phyloP scores from a whole-genome alignment of 495 filamentous ascomycete genomes.

The Penicillium maclennaniae region DNA sequence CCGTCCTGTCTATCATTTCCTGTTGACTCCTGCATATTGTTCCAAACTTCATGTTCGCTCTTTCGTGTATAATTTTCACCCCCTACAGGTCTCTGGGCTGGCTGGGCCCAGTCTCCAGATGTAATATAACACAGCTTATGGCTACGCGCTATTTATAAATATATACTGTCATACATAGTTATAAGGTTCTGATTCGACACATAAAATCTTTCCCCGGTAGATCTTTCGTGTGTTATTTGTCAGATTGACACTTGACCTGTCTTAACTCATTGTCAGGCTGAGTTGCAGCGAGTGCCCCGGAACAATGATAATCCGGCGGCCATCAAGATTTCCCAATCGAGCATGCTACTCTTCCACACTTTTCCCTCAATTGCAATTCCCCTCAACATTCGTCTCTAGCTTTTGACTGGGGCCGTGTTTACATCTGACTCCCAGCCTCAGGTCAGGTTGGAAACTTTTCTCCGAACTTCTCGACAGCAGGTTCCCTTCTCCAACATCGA shows the following conservation, averaged over 20 bases:
- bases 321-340: constrained; percentile 39
- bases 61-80: constrained; percentile 21
- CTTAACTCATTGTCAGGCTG: neutral
- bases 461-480: neutral
- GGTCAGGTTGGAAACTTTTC: neutral
- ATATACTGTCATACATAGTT: constrained; percentile 16
- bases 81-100: constrained; percentile 9
- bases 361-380: constrained; percentile 15
- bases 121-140: constrained; percentile 39
- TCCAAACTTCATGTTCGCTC: constrained; percentile 8
- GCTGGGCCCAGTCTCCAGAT: constrained; percentile 29
- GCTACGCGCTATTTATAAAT: constrained; percentile 2
- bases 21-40: constrained; percentile 4
- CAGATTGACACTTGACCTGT: neutral
- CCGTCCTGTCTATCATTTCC: constrained; percentile 15
- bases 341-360: constrained; percentile 16
- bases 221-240: neutral
- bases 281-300: constrained; percentile 7
- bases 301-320: constrained; percentile 28
- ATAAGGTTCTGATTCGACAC: neutral
- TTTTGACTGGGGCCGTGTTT: neutral
- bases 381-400: neutral
- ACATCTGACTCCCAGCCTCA: neutral
- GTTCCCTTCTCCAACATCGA: neutral
- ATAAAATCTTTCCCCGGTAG: neutral